Evolutionary conservation across 2,329 filamentous ascomycete genomes (phyloP), one percentile per base, ranked within the genome.

Genomic region (Fusarium solani-melongenae): DNA sequence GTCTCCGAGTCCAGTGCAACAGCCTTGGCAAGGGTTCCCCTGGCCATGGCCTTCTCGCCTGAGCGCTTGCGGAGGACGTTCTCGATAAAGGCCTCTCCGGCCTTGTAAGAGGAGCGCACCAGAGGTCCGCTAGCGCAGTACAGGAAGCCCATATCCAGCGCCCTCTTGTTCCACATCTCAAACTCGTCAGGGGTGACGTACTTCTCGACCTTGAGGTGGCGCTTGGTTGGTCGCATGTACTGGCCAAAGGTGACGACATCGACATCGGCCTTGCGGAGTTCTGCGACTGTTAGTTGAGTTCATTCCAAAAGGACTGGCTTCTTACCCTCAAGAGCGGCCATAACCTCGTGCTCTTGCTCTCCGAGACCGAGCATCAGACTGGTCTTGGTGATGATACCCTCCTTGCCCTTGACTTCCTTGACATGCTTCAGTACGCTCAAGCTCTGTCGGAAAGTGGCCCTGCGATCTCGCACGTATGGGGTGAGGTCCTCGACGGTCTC

Each of bases 201-300:
- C 82, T 96, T 94, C 79, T 97, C 93, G 34, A 99, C 96, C 83
- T 97, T 92, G 90, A 99, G 96, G 83, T 99, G 96, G 51, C 96
- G 91, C 88, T 98, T 99, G 6, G 96, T 99, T 2, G 96, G 96
- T 12, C 96, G 94, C 96, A 99, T 99, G 86, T 99, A 99, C 86
- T 99, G 96, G n/a, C 96, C 96, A 77, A 99, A 99, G 0, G 96
- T 99, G 66, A 99, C 95, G 14, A 99, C 94, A 77, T 99, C 96
- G 53, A 98, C 95, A 69, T 93, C 87, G 66, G 91, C 89, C 74
- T 92, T 92, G 66, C 96, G 90, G 14, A 99, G 88, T 81, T 97
- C 94, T 90, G 74, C 12, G 38, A 12, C 22, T 22, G 61, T 77
- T 73, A 78, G 76, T 33, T 49, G 27, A 27, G 22, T 46, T 55